Percentiles rank a stretch among this genome's conserved stretches.
phyloP scores from a whole-genome alignment of 257 asterid species.

The Scutellaria baicalensis region DNA sequence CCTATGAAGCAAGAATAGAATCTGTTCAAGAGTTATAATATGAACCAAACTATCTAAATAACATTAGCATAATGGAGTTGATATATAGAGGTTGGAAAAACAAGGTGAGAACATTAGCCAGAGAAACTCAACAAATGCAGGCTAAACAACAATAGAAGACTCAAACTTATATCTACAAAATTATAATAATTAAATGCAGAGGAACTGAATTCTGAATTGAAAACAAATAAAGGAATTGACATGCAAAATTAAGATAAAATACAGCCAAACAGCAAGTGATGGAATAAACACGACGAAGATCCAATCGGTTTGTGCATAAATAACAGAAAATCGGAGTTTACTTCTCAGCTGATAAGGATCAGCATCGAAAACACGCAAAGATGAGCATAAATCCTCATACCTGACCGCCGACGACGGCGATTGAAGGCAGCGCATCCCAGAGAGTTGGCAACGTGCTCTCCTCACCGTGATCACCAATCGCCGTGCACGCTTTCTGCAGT shows the following conservation, averaged over 20 bases:
- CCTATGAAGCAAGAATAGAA: not conserved
- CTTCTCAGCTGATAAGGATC: conserved; percentile 7
- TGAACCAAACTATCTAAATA: not conserved
- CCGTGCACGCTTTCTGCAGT: conserved; percentile 80
- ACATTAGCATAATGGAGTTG: not conserved
- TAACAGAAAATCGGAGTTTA: not conserved
- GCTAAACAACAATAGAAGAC: not conserved
- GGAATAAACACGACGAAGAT: not conserved
- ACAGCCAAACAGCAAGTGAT: not conserved
- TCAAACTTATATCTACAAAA: not conserved
- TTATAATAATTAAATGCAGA: not conserved
- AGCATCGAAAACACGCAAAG: not conserved
- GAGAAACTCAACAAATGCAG: not conserved
- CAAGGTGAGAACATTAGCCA: not conserved
- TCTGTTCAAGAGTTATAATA: not conserved
- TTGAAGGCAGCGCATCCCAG: conserved; percentile 81
- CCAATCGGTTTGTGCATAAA: not conserved
- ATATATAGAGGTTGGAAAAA: not conserved
- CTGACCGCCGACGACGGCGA: conserved; percentile 92
- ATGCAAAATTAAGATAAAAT: not conserved
- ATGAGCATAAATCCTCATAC: conserved; percentile 14
- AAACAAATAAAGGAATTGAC: not conserved
- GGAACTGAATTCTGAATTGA: not conserved
- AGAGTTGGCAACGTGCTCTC: conserved; percentile 68
- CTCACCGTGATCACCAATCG: conserved; percentile 82